phyloP scores from a whole-genome alignment of 1,284 basidiomycete species.

The Cystobasidium slooffiae region DNA sequence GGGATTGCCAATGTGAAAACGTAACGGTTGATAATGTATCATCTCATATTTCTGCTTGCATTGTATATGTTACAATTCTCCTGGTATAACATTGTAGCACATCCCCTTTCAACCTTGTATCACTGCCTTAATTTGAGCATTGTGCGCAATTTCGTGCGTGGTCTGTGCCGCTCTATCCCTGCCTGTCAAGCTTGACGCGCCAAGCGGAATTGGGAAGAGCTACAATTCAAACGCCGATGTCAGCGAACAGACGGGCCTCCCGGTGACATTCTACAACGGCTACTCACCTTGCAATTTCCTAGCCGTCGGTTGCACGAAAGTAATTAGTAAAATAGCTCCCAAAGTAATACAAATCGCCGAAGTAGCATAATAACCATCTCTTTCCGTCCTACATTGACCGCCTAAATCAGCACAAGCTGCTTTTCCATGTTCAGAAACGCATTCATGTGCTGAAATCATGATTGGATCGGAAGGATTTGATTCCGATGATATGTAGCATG shows the following conservation, averaged over 20 bases:
- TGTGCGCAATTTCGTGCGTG: background rate
- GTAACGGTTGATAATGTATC: background rate
- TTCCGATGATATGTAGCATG: slow-evolving; percentile 68
- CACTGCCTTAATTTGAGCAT: no score
- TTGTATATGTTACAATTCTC: slow-evolving; percentile 10
- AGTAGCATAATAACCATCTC: slow-evolving; percentile 91
- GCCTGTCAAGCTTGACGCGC: slow-evolving; percentile 47
- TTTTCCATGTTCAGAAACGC: slow-evolving; percentile 87
- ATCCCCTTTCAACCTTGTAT: no score
- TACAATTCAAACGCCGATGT: background rate
- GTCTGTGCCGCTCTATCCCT: slow-evolving; percentile 13
- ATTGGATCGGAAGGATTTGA: slow-evolving; percentile 59
- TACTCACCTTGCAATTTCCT: slow-evolving; percentile 79
- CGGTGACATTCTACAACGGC: background rate
- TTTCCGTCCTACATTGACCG: slow-evolving; percentile 79
- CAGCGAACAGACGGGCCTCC: background rate
- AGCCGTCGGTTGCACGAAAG: slow-evolving; percentile 82
- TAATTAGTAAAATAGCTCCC: slow-evolving; percentile 72
- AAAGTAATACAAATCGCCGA: slow-evolving; percentile 76
- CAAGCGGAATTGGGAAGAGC: slow-evolving; percentile 47
- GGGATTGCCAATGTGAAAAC: no score
- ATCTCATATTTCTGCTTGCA: background rate
- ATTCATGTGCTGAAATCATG: slow-evolving; percentile 68
- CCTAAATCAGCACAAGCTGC: slow-evolving; percentile 72
- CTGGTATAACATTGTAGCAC: background rate